Percentiles rank a stretch among this genome's conserved stretches.
phyloP scores from a whole-genome alignment of 2,329 filamentous ascomycete genomes.

The Ceratocystis colombiana region DNA sequence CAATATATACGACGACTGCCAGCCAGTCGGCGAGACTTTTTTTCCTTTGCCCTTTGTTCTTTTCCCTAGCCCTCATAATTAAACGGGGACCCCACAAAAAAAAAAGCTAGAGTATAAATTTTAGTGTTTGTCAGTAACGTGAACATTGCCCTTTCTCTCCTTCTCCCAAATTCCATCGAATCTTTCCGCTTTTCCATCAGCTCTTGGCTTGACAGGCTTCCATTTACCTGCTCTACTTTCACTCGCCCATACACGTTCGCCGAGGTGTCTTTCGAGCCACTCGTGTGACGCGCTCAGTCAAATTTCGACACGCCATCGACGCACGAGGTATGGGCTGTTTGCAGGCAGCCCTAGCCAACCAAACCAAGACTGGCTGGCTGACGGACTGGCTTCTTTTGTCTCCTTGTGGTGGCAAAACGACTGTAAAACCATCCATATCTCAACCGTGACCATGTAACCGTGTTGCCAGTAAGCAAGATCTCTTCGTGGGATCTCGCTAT shows the following conservation, averaged over 20 bases:
- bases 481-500: constrained; percentile 32
- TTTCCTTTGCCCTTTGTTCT: too few relatives aligned
- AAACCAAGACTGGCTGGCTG: not conserved
- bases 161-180: not conserved
- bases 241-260: not conserved
- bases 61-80: not conserved
- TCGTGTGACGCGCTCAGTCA: not conserved
- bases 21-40: not conserved
- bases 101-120: constrained; percentile 2
- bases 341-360: not conserved
- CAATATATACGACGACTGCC: not conserved
- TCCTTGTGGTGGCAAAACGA: not conserved
- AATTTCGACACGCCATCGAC: not conserved
- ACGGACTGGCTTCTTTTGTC: not conserved
- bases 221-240: not conserved
- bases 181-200: not conserved
- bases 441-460: constrained; percentile 21
- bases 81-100: not conserved
- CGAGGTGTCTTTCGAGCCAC: not conserved
- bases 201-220: constrained; percentile 20
- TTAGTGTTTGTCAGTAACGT: not conserved
- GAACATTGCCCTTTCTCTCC: not conserved
- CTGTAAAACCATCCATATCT: not conserved
- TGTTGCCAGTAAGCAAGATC: constrained; percentile 25
- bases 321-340: not conserved